Percentiles rank a stretch among this genome's conserved stretches.
Conservation (phyloP, 2,329 filamentous ascomycete genomes). For the Aspergillus brunneoviolaceus region DNA sequence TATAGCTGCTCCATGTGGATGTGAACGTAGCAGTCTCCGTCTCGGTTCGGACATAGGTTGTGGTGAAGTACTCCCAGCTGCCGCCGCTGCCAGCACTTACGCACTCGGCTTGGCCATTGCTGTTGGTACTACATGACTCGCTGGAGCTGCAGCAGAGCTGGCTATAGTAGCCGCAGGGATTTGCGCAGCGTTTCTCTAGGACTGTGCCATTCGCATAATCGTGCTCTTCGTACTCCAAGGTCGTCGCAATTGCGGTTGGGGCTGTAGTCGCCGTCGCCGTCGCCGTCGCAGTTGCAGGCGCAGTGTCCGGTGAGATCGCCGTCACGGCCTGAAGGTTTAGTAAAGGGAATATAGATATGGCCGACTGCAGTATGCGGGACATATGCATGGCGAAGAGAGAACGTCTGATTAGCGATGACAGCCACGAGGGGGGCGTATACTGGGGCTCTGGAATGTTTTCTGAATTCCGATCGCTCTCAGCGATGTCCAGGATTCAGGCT, state of each 20-base stretch:
- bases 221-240: neutral
- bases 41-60: conserved; percentile 53
- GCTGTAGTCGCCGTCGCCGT: neutral
- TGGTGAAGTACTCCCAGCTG: conserved; percentile 59
- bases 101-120: conserved; percentile 51
- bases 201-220: conserved; percentile 16
- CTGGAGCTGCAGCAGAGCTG: conserved; percentile 51
- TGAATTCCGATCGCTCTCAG: conserved; percentile 6
- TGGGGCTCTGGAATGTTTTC: conserved; percentile 6
- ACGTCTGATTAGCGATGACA: conserved; percentile 1
- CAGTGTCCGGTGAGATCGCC: conserved; percentile 24
- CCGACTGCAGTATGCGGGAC: conserved; percentile 23
- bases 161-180: conserved; percentile 53
- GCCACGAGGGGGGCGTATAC: conserved; percentile 6
- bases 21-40: conserved; percentile 56
- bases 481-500: neutral
- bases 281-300: conserved; percentile 17
- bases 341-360: conserved; percentile 30
- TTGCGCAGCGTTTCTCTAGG: conserved; percentile 44
- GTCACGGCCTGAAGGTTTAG: conserved; percentile 25
- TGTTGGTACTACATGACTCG: conserved; percentile 52
- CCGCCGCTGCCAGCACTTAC: conserved; percentile 33
- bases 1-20: conserved; percentile 51
- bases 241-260: neutral
- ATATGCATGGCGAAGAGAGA: conserved; percentile 31